Percentiles rank a stretch among this genome's conserved stretches.
Evolutionary conservation across 176 grass and related monocot genomes (phyloP).

Genomic region (Lolium perenne): DNA sequence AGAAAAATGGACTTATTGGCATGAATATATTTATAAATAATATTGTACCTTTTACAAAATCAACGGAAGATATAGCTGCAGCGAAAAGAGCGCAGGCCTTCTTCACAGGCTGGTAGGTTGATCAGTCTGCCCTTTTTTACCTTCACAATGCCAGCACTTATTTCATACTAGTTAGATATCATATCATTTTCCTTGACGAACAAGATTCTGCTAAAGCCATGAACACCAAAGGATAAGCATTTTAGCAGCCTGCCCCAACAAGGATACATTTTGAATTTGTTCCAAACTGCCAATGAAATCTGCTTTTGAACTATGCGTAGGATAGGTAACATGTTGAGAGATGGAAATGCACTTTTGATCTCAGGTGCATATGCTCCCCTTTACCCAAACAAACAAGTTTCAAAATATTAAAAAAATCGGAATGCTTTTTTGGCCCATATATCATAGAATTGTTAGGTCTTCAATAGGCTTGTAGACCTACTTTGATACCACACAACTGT

Average conservation of each 20-base stretch:
- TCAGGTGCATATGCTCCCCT: too few relatives aligned
- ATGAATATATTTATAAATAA: conserved; percentile 40
- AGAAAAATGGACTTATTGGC: conserved; percentile 41
- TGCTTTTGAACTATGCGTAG: conserved; percentile 11
- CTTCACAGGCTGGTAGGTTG: conserved; percentile 34
- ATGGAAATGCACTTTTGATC: not conserved
- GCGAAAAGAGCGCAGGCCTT: conserved; percentile 40
- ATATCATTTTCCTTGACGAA: not conserved
- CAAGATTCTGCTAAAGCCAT: not conserved
- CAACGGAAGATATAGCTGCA: conserved; percentile 39
- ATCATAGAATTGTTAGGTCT: not conserved
- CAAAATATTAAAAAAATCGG: too few relatives aligned
- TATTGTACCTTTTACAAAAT: conserved; percentile 33
- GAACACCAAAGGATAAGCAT: not conserved
- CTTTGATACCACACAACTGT: not conserved
- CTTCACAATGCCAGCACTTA: not conserved
- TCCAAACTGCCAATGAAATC: not conserved
- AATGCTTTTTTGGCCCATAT: too few relatives aligned
- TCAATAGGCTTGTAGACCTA: not conserved
- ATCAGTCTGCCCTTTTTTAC: not conserved
- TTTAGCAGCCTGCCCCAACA: not conserved
- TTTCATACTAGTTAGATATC: not conserved
- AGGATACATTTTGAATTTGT: not conserved
- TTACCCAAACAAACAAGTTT: too few relatives aligned
- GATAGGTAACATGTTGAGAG: conserved; percentile 1